These are phyloP conservation scores for Sporothrix pseudoabietina DNA, from an alignment of 2,329 filamentous ascomycete species.

Conservation along the genomic window DNA sequence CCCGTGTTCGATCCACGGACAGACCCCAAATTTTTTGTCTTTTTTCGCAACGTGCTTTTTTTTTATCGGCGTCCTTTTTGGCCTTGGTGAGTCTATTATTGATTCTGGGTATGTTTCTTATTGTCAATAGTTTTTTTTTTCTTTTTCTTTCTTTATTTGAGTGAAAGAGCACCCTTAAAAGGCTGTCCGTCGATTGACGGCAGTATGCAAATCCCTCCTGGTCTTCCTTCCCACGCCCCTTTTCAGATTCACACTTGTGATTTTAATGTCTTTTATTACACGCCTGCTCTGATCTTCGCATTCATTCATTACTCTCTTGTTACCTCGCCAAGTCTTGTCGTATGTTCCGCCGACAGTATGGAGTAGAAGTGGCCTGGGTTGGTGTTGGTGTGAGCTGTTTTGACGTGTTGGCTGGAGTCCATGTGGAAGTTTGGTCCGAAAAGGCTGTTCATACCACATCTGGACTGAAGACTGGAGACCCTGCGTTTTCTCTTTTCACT, in stretches of 20 bases:
- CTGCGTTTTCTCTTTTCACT: neutral
- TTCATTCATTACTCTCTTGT: no score
- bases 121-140: neutral
- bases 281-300: no score
- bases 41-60: neutral
- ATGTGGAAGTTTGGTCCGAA: neutral
- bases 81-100: neutral
- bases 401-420: neutral
- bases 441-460: neutral
- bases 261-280: no score
- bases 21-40: conserved; percentile 30
- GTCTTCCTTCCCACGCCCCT: no score
- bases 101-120: neutral
- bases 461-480: neutral
- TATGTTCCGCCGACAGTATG: no score
- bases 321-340: no score
- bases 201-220: no score
- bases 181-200: no score
- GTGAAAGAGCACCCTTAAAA: no score
- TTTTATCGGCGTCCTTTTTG: neutral
- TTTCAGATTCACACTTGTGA: no score
- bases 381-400: neutral
- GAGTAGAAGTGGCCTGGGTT: neutral
- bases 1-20: conserved; percentile 33
- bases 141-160: no score